Base-by-base conservation (phyloP, 768 basidiomycete genomes). In the Naganishia randhawae region DNA sequence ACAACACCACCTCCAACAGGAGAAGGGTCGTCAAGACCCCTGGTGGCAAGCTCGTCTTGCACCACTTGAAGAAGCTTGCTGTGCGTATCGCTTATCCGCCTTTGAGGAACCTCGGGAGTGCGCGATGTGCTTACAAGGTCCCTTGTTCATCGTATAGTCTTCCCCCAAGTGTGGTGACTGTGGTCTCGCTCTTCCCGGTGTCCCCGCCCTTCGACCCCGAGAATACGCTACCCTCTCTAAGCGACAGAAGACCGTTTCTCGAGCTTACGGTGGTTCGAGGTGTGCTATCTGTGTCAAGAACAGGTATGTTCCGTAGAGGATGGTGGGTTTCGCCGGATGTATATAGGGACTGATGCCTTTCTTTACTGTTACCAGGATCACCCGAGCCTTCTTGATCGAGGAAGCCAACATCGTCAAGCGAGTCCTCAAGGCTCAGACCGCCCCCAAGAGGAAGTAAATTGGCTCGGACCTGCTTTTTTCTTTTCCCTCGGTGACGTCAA, bases 381-480 rank as follows among this genome's bases (percentile, higher is more conserved):
- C 98, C 75, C 91, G 96, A 69, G 93, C 96, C 71, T 99, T 99
- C 88, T 83, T 99, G 69, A 91, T 99, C 45, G 96, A 98, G 85
- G 96, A 99, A 85, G 96, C 96, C 51, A 98, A 98, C 85, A 98
- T 99, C 76, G 96, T 99, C 80, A 99, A 99, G 88, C 89, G 87
- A 83, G 95, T 98, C 75, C 93, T 97, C 85, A 96, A 96, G 85
- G 88, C 89, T 78, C 91, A 91, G 82, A 73, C 77, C 70, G 71
- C 72, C 61, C 55, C 67, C 62, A 79, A 79, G 77, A 77, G 77
- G 71, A 67, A 67, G 66, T 67, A 67, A 50, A 67, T 32, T 27
- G n/a, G 11, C n/a, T 52, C 52, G 54, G 37, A 29, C n/a, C 57
- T 29, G 57, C 35, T 41, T 25, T 41, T 14, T 29, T 29, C 25